phyloP scores from a whole-genome alignment of 1,284 basidiomycete genomes.

The Naganishia cerealis region DNA sequence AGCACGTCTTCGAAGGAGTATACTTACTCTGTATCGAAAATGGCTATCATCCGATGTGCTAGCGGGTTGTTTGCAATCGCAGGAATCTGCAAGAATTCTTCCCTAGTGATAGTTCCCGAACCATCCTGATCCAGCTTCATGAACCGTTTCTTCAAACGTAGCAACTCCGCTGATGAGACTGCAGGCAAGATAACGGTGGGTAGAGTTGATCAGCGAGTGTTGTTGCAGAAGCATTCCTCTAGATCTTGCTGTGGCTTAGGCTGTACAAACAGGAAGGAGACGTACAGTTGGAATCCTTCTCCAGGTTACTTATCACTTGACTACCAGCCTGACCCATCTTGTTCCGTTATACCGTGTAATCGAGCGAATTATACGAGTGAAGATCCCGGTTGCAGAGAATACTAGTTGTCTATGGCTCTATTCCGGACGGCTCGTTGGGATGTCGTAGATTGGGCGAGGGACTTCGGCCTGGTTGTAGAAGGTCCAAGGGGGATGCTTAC shows the following conservation, averaged over 20 bases:
- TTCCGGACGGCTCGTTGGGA: not conserved
- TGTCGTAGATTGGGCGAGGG: not conserved
- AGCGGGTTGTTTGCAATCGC: constrained; percentile 98
- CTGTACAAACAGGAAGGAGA: constrained; percentile 10
- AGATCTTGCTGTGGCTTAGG: not conserved
- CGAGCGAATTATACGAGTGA: not conserved
- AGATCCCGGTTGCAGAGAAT: not conserved
- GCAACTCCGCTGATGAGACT: constrained; percentile 89
- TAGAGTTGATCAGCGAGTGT: not conserved
- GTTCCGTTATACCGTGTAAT: not conserved
- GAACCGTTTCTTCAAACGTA: constrained; percentile 95
- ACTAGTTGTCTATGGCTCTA: not conserved
- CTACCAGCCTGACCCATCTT: constrained; percentile 54
- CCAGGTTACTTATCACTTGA: constrained; percentile 52
- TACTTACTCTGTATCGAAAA: constrained; percentile 96
- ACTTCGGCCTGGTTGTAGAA: not conserved
- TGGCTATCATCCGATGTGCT: constrained; percentile 96
- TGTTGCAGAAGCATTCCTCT: not conserved
- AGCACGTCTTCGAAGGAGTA: not conserved
- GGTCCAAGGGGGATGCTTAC: not conserved
- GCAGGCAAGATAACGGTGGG: constrained; percentile 22
- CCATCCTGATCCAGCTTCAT: constrained; percentile 99
- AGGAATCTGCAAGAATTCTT: constrained; percentile 97
- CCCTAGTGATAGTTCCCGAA: constrained; percentile 94
- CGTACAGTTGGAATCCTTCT: constrained; percentile 55